Conservation (phyloP, 176 grass and related monocot species). For the Musa troglodytarum region DNA sequence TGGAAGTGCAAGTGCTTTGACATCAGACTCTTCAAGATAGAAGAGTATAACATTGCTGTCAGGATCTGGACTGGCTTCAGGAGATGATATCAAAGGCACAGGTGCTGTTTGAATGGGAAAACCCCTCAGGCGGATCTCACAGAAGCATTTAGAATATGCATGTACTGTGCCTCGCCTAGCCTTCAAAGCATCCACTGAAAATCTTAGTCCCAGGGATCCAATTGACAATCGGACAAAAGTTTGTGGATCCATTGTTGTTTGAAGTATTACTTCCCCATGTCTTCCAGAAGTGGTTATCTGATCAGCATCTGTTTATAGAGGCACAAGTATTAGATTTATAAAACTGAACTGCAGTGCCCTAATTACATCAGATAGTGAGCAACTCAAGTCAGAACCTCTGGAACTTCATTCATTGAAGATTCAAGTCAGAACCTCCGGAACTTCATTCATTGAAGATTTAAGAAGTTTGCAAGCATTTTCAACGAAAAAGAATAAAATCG, state of each 20-base stretch:
- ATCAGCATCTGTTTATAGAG: not conserved
- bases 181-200: slow-evolving; percentile 28
- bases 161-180: not conserved
- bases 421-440: not conserved
- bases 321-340: not conserved
- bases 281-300: not conserved
- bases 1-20: slow-evolving; percentile 28
- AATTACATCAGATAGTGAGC: not conserved
- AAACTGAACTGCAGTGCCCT: not conserved
- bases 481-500: not conserved
- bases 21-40: slow-evolving; percentile 64
- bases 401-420: not conserved
- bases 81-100: slow-evolving; percentile 39
- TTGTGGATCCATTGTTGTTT: slow-evolving; percentile 58
- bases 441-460: not conserved
- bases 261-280: slow-evolving; percentile 1
- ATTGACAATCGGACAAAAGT: slow-evolving; percentile 46
- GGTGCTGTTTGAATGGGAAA: slow-evolving; percentile 39
- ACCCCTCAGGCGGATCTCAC: slow-evolving; percentile 59
- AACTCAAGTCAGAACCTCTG: not conserved
- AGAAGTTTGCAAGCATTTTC: too few species aligned
- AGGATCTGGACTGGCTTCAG: slow-evolving; percentile 37
- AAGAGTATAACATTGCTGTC: slow-evolving; percentile 54
- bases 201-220: slow-evolving; percentile 57
- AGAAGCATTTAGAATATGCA: slow-evolving; percentile 29